Evolutionary conservation across 1,284 basidiomycete genomes (phyloP), one percentile per base, ranked within the genome.

Genomic region (Cystobasidium slooffiae): DNA sequence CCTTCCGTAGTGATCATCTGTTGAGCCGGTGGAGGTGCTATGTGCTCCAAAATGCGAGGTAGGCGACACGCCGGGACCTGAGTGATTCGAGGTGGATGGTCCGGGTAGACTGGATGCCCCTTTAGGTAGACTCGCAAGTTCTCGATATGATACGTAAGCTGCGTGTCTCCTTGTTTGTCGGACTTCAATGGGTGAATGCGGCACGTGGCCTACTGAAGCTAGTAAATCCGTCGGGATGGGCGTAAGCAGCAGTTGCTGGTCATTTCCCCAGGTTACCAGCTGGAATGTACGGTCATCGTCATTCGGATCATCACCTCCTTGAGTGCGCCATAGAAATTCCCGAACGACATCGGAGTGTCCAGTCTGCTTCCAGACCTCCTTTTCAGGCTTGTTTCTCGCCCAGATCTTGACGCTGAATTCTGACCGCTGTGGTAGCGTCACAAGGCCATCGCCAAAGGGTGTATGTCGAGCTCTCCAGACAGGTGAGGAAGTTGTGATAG

Each of bases 261-360:
- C 97, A 82, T 95, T 96, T 1, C 92, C 93, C 96, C 95, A 98
- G 0, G 95, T 98, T 64, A 99, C 92, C 3, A 99, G 86, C 81
- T 97, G 94, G 82, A 94, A 95, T 74, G 91, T 89, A 9, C 88
- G 86, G 80, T 88, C 87, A 72, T 89, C 78, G 62, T 46, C 75
- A 3, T 78, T 75, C 49, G 78, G 69, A 81, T 86, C 83, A 12
- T 83, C 78, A 0, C 84, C 85, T 56, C 87, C 87, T 64, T 85
- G 80, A 0, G 87, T 88, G 74, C 97, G 85, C 94, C 97, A 98
- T 1, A 99, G 94, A 80, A 97, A 99, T 83, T 99, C 96, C 80
- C 97, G 97, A 47, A 98, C 96, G 5, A 94, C 92, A 79, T 97
- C 94, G 0, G 88, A 87, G 81, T 97, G 94, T 0, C 94, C 95